phyloP scores from a whole-genome alignment of 768 basidiomycete species.

The Thelephora ganbajun region DNA sequence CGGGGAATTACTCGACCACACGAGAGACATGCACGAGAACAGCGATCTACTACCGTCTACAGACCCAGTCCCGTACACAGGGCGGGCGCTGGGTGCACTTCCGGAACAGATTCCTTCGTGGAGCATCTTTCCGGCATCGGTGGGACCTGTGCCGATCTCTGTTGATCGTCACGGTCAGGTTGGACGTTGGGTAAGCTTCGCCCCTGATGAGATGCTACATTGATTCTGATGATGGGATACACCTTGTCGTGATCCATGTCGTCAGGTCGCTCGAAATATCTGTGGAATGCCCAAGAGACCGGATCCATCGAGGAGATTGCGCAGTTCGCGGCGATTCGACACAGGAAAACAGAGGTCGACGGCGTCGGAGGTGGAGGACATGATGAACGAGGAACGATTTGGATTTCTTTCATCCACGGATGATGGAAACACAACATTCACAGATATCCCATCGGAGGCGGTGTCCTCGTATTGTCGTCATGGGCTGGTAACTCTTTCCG shows the following conservation, averaged over 20 bases:
- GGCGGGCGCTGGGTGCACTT: constrained; percentile 20
- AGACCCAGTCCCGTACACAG: constrained; percentile 15
- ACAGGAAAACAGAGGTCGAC: constrained; percentile 9
- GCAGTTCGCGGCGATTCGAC: constrained; percentile 13
- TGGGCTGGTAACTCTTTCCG: constrained; percentile 34
- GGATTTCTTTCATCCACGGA: constrained; percentile 7
- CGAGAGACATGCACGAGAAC: too few species aligned
- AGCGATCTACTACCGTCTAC: too few species aligned
- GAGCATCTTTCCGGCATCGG: constrained; percentile 30
- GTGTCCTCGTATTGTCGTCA: constrained; percentile 32
- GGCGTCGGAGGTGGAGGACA: constrained; percentile 10
- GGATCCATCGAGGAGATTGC: constrained; percentile 27
- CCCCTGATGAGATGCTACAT: background rate
- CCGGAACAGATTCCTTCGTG: constrained; percentile 37
- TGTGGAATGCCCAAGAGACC: constrained; percentile 25
- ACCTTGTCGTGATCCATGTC: constrained; percentile 14
- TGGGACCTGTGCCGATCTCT: constrained; percentile 26
- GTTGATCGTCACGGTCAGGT: constrained; percentile 35
- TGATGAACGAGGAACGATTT: constrained; percentile 32
- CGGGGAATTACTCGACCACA: constrained; percentile 36
- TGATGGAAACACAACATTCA: constrained; percentile 25
- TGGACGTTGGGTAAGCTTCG: constrained; percentile 36
- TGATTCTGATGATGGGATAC: constrained; percentile 1
- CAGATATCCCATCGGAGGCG: constrained; percentile 32
- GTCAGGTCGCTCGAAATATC: constrained; percentile 33